phyloP scores from a whole-genome alignment of 2,329 filamentous ascomycete species.

The Colletotrichum sojae region DNA sequence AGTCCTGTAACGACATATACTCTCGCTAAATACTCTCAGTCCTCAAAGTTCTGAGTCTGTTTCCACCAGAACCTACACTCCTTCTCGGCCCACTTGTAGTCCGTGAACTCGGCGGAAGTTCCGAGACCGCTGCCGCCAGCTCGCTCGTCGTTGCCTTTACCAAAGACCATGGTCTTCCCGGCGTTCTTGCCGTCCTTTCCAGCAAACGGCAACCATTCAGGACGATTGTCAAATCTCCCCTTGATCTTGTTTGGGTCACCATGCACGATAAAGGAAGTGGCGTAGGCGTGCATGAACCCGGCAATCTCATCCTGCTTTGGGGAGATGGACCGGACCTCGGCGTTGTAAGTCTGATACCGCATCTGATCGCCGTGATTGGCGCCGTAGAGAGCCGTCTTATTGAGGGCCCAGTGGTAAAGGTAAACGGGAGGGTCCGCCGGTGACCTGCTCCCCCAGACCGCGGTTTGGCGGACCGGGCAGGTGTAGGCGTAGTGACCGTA shows the following conservation, averaged over 20 bases:
- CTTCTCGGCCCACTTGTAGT: conserved; percentile 57
- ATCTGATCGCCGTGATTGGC: conserved; percentile 61
- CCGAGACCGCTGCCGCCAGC: conserved; percentile 57
- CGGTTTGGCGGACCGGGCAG: conserved; percentile 65
- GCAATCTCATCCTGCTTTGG: conserved; percentile 45
- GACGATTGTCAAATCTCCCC: conserved; percentile 44
- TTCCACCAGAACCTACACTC: conserved; percentile 64
- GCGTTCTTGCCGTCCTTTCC: conserved; percentile 45
- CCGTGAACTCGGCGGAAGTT: conserved; percentile 54
- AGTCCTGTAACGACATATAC: background rate
- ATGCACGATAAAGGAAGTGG: conserved; percentile 25
- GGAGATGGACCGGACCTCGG: conserved; percentile 53
- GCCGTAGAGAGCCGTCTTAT: conserved; percentile 46
- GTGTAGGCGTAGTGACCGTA: conserved; percentile 70
- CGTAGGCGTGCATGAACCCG: conserved; percentile 32
- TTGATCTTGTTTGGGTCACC: conserved; percentile 40
- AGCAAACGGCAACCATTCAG: conserved; percentile 44
- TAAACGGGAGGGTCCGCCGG: conserved; percentile 44
- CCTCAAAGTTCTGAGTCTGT: conserved; percentile 49
- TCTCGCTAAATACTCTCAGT: conserved; percentile 47
- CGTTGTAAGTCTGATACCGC: conserved; percentile 60
- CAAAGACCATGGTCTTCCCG: conserved; percentile 57
- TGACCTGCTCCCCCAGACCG: conserved; percentile 43
- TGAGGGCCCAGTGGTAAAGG: conserved; percentile 50
- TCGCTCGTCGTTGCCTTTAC: conserved; percentile 63